phyloP scores from a whole-genome alignment of 2,329 filamentous ascomycete genomes.

The Fusarium drepaniforme region DNA sequence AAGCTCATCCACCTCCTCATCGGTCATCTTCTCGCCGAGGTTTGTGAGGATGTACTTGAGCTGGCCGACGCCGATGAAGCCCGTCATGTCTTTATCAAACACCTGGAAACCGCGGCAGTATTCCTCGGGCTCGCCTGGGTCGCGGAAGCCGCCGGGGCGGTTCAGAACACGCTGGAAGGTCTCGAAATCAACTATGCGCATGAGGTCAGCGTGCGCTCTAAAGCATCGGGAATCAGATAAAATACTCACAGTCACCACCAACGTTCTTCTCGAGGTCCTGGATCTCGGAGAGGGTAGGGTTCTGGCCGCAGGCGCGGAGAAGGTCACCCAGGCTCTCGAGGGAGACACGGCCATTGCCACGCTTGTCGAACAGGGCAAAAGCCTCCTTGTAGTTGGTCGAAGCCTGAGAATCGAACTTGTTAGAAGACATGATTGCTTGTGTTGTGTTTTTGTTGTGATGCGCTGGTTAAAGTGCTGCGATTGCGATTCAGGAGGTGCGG shows the following conservation, averaged over 20 bases:
- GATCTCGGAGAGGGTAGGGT: constrained; percentile 95
- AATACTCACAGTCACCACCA: constrained; percentile 86
- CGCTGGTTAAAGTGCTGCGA: constrained; percentile 19
- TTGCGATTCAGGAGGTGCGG: constrained; percentile 27
- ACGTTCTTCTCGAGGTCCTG: constrained; percentile 90
- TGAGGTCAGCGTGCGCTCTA: constrained; percentile 5
- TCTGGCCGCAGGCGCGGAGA: constrained; percentile 96
- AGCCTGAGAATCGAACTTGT: constrained; percentile 69
- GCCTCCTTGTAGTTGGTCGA: constrained; percentile 99
- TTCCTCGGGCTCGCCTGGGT: constrained; percentile 96
- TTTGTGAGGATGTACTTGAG: constrained; percentile 98
- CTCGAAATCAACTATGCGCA: constrained; percentile 88
- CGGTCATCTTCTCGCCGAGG: constrained; percentile 98
- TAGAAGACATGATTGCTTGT: constrained; percentile 60
- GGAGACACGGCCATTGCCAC: constrained; percentile 91
- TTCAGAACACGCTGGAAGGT: constrained; percentile 97
- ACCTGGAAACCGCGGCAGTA: constrained; percentile 99
- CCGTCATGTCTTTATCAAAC: constrained; percentile 99
- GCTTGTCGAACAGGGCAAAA: constrained; percentile 99
- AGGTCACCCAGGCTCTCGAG: constrained; percentile 92
- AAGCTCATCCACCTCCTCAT: constrained; percentile 98
- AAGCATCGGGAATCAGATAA: not conserved
- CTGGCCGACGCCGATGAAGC: constrained; percentile 97
- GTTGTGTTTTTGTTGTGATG: constrained; percentile 7
- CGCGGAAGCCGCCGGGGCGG: constrained; percentile 97